Evolutionary conservation across 1,139 yeast genomes (phyloP).

Genomic region (Zygosaccharomyces sapae): DNA sequence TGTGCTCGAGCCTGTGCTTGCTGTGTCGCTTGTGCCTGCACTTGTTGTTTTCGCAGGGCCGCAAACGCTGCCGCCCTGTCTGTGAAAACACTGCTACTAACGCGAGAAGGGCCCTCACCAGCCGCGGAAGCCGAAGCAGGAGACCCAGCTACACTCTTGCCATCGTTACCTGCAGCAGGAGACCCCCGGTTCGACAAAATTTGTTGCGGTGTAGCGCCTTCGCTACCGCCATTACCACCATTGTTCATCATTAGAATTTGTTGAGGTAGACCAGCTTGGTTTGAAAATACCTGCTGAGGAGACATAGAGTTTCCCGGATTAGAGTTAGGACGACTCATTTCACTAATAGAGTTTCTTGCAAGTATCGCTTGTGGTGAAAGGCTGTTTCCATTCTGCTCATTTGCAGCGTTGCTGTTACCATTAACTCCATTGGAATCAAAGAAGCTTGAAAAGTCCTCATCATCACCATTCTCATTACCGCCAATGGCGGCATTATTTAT

Average conservation of each 20-base stretch:
- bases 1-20: too few species aligned
- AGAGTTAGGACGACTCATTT: slow-evolving; percentile 9
- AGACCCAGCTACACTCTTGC: slow-evolving; percentile 15
- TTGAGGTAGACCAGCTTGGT: slow-evolving; percentile 23
- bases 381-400: slow-evolving; percentile 12
- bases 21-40: slow-evolving; percentile 1
- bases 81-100: slow-evolving; percentile 23
- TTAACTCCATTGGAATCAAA: slow-evolving; percentile 16
- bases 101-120: slow-evolving; percentile 12
- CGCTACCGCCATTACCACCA: background rate
- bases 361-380: slow-evolving; percentile 35
- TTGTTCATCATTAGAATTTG: slow-evolving; percentile 19
- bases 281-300: slow-evolving; percentile 23
- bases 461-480: slow-evolving; percentile 13
- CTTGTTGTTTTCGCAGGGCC: slow-evolving; percentile 35
- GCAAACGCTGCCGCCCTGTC: slow-evolving; percentile 39
- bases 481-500: slow-evolving; percentile 7
- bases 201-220: slow-evolving; percentile 16
- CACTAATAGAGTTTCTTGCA: slow-evolving; percentile 28
- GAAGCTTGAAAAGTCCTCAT: slow-evolving; percentile 16
- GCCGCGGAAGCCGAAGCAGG: slow-evolving; percentile 1
- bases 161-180: slow-evolving; percentile 24
- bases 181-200: slow-evolving; percentile 26
- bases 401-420: slow-evolving; percentile 5
- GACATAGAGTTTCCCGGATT: slow-evolving; percentile 15